Conservation (phyloP, 768 basidiomycete genomes). For the Boletus edulis region DNA sequence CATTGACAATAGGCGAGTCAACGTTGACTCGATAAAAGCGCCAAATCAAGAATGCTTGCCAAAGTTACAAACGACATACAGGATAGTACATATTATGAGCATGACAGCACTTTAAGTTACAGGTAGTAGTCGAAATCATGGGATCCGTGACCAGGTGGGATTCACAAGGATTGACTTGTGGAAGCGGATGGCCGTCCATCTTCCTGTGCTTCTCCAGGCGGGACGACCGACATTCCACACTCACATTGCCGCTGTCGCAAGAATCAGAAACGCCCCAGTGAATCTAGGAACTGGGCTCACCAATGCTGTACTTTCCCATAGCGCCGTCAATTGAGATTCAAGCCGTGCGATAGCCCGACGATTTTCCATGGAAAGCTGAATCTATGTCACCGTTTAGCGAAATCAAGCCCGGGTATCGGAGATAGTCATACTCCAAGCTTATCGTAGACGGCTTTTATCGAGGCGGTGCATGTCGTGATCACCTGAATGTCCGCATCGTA, state of each 20-base stretch:
- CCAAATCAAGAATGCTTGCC: too few relatives aligned
- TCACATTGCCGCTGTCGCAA: conserved; percentile 7
- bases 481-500: conserved; percentile 7
- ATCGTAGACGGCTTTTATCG: conserved; percentile 6
- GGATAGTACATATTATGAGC: not conserved
- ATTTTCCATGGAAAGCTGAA: conserved; percentile 10
- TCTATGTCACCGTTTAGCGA: conserved; percentile 2
- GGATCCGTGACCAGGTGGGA: too few relatives aligned
- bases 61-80: too few relatives aligned
- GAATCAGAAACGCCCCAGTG: not conserved
- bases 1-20: not conserved
- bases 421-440: conserved; percentile 2
- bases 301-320: not conserved
- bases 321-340: conserved; percentile 2
- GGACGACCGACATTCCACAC: not conserved
- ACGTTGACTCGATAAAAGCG: too few relatives aligned
- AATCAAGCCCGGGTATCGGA: not conserved
- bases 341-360: conserved; percentile 5
- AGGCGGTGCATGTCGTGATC: conserved; percentile 6
- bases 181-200: not conserved
- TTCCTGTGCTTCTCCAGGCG: too few relatives aligned
- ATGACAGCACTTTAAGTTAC: not conserved
- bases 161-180: not conserved
- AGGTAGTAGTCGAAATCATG: too few relatives aligned
- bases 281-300: not conserved